Evolutionary conservation across 2,329 filamentous ascomycete species (phyloP), one percentile per base, ranked within the genome.

Genomic region (Arthrobotrys sinensis): DNA sequence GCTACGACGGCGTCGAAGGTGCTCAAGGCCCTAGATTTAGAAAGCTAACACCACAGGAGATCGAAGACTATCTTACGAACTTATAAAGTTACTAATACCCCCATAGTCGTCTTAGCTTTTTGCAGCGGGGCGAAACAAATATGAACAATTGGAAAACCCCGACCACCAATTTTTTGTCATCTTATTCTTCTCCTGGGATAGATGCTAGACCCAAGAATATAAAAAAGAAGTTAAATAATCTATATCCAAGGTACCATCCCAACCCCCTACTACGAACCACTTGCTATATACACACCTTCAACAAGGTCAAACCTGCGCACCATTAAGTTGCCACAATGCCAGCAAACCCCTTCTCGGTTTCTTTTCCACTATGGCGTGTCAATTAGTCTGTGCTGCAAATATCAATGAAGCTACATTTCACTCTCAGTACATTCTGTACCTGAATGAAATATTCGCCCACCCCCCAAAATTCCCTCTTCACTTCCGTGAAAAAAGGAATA

Each of bases 41-140:
- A 86, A 97, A 97, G 89, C 87, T 99, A 85, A 97, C 90, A 83
- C 94, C 97, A 83, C 93, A 97, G 86, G 96, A 99, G 87, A 98
- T 99, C 84, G 96, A 99, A 88, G 96, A 99, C 86, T 99, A 99
- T 87, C 87, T 99, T 85, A 98, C 96, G 85, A 98, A 97, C 89
- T 90, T 99, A 89, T 98, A 89, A 45, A 90, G 82, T 24, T 52
- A 68, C 52, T 71, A 55, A 36, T 40, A 70, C 24, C 28, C 32
- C 36, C 32, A 32, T 24, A 28, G 24, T 28, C 24, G 24, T 28
- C 24, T 4, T n/a, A n/a, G n/a, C n/a, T n/a, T n/a, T n/a, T n/a
- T n/a, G n/a, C 24, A 28, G 24, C 24, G 24, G 24, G 24, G 24
- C 24, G 24, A 28, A 28, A 28, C n/a, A 28, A 28, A 28, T 28